phyloP scores from a whole-genome alignment of 2,329 filamentous ascomycete species.

The Talaromyces sp. region DNA sequence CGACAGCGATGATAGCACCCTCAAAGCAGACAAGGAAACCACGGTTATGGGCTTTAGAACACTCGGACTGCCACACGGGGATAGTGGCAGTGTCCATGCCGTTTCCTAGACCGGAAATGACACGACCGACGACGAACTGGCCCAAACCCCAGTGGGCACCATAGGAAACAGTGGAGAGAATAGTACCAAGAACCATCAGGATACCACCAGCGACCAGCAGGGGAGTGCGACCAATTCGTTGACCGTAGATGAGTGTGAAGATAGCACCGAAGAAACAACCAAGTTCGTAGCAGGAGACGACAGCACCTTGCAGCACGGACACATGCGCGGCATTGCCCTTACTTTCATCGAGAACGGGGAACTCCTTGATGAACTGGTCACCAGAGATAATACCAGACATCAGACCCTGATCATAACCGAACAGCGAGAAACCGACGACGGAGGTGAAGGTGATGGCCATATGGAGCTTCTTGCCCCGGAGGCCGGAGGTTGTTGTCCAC shows the following conservation, averaged over 20 bases:
- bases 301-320: slow-evolving; percentile 46
- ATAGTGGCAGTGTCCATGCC: slow-evolving; percentile 36
- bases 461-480: slow-evolving; percentile 21
- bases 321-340: slow-evolving; percentile 19
- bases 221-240: slow-evolving; percentile 28
- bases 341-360: slow-evolving; percentile 13
- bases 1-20: slow-evolving; percentile 27
- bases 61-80: slow-evolving; percentile 37
- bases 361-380: slow-evolving; percentile 17
- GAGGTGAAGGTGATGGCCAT: slow-evolving; percentile 25
- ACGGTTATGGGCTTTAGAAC: slow-evolving; percentile 27
- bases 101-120: slow-evolving; percentile 31
- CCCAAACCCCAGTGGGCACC: slow-evolving; percentile 23
- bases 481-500: slow-evolving; percentile 26
- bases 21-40: slow-evolving; percentile 31
- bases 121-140: slow-evolving; percentile 32
- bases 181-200: slow-evolving; percentile 36
- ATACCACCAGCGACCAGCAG: slow-evolving; percentile 50
- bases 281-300: slow-evolving; percentile 50
- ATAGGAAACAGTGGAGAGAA: slow-evolving; percentile 23
- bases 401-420: slow-evolving; percentile 61
- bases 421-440: slow-evolving; percentile 55
- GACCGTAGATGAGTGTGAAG: slow-evolving; percentile 24
- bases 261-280: slow-evolving; percentile 36
- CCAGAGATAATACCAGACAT: slow-evolving; percentile 60